Conservation (phyloP, 2,329 filamentous ascomycete species). For the Sporothrix phasma region DNA sequence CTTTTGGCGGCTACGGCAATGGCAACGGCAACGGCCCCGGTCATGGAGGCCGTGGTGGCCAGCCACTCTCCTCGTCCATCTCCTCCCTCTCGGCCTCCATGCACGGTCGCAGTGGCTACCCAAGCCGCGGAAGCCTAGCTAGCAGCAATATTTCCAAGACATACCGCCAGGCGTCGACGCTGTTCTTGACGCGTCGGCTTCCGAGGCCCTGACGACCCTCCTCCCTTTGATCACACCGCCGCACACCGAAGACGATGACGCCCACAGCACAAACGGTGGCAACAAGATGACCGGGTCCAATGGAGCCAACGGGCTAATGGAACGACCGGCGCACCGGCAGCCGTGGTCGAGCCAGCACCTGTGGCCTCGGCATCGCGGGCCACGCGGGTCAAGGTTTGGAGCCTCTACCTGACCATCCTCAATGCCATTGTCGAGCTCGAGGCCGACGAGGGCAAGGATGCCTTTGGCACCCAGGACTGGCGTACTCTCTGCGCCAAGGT, state of each 20-base stretch:
- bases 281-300: not conserved
- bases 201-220: conserved; percentile 79
- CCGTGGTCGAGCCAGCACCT: conserved; percentile 50
- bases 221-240: conserved; percentile 66
- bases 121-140: conserved; percentile 5
- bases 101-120: conserved; percentile 43
- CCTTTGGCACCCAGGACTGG: conserved; percentile 81
- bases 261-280: not conserved
- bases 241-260: conserved; percentile 32
- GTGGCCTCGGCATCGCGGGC: conserved; percentile 70
- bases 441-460: conserved; percentile 77
- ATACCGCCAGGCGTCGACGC: conserved; percentile 86
- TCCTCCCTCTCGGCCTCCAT: conserved; percentile 51
- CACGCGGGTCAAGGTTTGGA: conserved; percentile 92
- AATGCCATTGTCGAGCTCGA: conserved; percentile 87
- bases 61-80: conserved; percentile 47
- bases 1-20: conserved; percentile 34
- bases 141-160: conserved; percentile 66
- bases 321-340: conserved; percentile 26
- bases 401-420: conserved; percentile 84
- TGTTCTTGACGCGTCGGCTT: conserved; percentile 91
- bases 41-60: not conserved
- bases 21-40: conserved; percentile 4
- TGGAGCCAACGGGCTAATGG: not conserved
- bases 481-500: conserved; percentile 72